Percentiles rank a stretch among this genome's conserved stretches.
Evolutionary conservation across 2,329 filamentous ascomycete species (phyloP).

Genomic region (Chaetothyriales sp.): DNA sequence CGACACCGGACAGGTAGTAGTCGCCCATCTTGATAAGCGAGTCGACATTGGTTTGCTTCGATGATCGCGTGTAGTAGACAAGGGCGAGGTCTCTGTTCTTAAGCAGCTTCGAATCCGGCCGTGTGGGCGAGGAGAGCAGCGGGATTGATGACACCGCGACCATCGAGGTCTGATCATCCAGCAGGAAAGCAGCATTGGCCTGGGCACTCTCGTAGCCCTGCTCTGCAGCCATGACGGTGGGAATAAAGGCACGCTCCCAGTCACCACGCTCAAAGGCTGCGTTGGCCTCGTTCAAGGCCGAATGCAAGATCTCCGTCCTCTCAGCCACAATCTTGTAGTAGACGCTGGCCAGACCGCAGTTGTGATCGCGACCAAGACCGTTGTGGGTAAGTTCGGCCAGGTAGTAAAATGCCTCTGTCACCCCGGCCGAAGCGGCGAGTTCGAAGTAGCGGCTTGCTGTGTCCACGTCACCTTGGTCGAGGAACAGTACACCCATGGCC

Average conservation of each 20-base stretch:
- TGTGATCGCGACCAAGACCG: constrained; percentile 63
- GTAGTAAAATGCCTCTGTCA: constrained; percentile 84
- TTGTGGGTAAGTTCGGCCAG: constrained; percentile 73
- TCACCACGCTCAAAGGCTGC: constrained; percentile 66
- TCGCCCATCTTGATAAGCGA: constrained; percentile 96
- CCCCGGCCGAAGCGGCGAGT: constrained; percentile 63
- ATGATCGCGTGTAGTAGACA: constrained; percentile 88
- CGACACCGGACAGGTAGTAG: constrained; percentile 64
- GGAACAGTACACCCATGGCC: constrained; percentile 64
- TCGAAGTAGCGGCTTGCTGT: constrained; percentile 78
- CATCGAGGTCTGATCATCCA: constrained; percentile 56
- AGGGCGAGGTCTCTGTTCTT: constrained; percentile 53
- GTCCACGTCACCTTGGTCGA: constrained; percentile 73
- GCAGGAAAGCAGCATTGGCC: constrained; percentile 74
- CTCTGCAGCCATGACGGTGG: constrained; percentile 76
- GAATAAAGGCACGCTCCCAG: constrained; percentile 61
- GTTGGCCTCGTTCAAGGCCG: constrained; percentile 70
- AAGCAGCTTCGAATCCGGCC: constrained; percentile 33
- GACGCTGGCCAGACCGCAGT: constrained; percentile 58
- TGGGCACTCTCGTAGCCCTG: constrained; percentile 83
- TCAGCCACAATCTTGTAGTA: constrained; percentile 75
- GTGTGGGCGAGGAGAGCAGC: constrained; percentile 32
- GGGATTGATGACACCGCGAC: constrained; percentile 41
- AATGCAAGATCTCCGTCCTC: constrained; percentile 56
- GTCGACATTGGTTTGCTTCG: constrained; percentile 84